These are phyloP conservation scores for Botrytis cinerea DNA, from an alignment of 2,329 filamentous ascomycete genomes.

Conservation along the genomic window DNA sequence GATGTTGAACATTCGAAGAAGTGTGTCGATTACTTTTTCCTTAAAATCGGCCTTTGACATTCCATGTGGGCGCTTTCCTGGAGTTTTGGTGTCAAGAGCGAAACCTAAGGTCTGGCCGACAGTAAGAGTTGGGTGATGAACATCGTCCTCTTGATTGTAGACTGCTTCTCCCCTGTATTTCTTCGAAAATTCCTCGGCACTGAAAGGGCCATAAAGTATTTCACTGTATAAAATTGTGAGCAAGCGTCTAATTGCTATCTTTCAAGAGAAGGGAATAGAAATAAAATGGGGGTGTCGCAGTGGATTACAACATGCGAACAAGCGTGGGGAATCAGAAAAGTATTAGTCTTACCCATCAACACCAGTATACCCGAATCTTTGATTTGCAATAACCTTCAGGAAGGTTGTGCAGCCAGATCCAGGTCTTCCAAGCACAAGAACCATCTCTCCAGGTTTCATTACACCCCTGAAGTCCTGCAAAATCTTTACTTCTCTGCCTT, in stretches of 20 bases:
- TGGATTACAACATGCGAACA: background rate
- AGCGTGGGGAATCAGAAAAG: background rate
- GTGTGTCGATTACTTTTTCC: slow-evolving; percentile 68
- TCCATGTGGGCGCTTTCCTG: slow-evolving; percentile 74
- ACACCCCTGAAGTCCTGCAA: slow-evolving; percentile 71
- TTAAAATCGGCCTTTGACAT: slow-evolving; percentile 75
- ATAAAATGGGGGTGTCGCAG: background rate
- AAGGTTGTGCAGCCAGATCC: slow-evolving; percentile 55
- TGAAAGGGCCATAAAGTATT: slow-evolving; percentile 75
- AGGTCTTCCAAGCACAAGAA: slow-evolving; percentile 41
- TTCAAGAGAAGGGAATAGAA: background rate
- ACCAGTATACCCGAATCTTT: slow-evolving; percentile 59
- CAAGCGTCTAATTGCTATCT: background rate
- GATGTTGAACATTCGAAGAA: slow-evolving; percentile 93
- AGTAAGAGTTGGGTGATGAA: slow-evolving; percentile 80
- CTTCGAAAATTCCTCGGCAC: slow-evolving; percentile 66
- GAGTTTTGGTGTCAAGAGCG: slow-evolving; percentile 81
- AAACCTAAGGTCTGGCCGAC: slow-evolving; percentile 87
- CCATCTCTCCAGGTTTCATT: slow-evolving; percentile 82
- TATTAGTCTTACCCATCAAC: slow-evolving; percentile 39
- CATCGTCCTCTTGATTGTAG: slow-evolving; percentile 84
- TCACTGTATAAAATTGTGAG: slow-evolving; percentile 53
- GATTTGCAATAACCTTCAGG: slow-evolving; percentile 55
- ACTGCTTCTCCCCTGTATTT: slow-evolving; percentile 79
- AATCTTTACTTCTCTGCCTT: slow-evolving; percentile 71